phyloP scores from a whole-genome alignment of 1,284 basidiomycete species.

The Taiwanofungus camphoratus region DNA sequence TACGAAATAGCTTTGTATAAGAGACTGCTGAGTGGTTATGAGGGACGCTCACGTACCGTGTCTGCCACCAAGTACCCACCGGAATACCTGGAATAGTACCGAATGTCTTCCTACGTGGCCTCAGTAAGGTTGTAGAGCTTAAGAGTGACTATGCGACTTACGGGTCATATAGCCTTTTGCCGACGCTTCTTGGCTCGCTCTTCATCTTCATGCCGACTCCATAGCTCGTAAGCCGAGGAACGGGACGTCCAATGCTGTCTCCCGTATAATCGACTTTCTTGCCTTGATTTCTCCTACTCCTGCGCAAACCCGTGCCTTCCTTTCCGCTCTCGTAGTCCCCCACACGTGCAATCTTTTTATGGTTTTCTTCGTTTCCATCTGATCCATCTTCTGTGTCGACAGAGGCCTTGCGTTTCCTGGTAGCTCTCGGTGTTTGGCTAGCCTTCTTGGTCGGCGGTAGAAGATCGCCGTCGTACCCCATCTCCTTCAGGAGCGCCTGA shows the following conservation, averaged over 20 bases:
- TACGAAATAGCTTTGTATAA: no score
- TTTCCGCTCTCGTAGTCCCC: slow-evolving; percentile 8
- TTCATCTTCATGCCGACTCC: slow-evolving; percentile 15
- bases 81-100: slow-evolving; percentile 66
- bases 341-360: slow-evolving; percentile 10
- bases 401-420: slow-evolving; percentile 29
- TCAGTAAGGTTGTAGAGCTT: background rate
- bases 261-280: slow-evolving; percentile 51
- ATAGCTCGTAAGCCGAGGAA: slow-evolving; percentile 15
- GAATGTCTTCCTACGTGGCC: slow-evolving; percentile 36
- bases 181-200: slow-evolving; percentile 22
- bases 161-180: slow-evolving; percentile 55
- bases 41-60: slow-evolving; percentile 34
- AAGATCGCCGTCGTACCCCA: slow-evolving; percentile 32
- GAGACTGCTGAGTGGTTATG: background rate
- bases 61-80: slow-evolving; percentile 80
- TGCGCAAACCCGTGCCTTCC: slow-evolving; percentile 33
- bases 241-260: slow-evolving; percentile 16
- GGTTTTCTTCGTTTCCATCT: slow-evolving; percentile 10
- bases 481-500: slow-evolving; percentile 32
- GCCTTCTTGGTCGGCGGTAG: slow-evolving; percentile 26
- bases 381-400: slow-evolving; percentile 22
- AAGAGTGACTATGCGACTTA: slow-evolving; percentile 30
- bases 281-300: slow-evolving; percentile 60
- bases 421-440: slow-evolving; percentile 36